A percentile compares a stretch with the other conserved stretches of the same genome.
phyloP scores from a whole-genome alignment of 78 protist species.

The Bodo saltans region DNA sequence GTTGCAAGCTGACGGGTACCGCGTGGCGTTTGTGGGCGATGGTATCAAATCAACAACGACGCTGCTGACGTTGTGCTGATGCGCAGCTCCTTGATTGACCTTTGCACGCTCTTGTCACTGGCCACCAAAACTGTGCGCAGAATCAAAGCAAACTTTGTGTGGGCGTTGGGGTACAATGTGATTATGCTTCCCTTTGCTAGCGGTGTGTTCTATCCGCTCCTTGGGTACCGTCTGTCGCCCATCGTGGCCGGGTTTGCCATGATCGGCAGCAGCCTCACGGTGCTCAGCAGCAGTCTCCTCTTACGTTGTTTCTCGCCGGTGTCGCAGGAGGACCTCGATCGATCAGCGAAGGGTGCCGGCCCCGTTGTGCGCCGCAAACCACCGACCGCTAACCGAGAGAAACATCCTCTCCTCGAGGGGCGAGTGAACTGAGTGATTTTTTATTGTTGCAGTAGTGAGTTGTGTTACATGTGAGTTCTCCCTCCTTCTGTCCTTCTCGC shows the following conservation, averaged over 20 bases:
- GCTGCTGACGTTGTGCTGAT: conserved; percentile 79
- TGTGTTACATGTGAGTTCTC: no score
- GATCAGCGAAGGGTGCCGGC: no score
- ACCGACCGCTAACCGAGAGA: no score
- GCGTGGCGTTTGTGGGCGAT: conserved; percentile 90
- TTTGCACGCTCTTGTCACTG: conserved; percentile 69
- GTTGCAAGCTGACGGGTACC: conserved; percentile 23
- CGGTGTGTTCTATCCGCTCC: conserved; percentile 58
- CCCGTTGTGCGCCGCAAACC: no score
- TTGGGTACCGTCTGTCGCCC: conserved; percentile 72
- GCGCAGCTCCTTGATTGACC: conserved; percentile 56
- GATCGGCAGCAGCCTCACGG: conserved; percentile 84
- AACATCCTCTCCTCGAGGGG: no score
- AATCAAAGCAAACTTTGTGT: conserved; percentile 76
- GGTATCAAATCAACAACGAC: conserved; percentile 90
- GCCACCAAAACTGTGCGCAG: conserved; percentile 55
- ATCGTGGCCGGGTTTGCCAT: conserved; percentile 79
- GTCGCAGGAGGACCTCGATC: no score
- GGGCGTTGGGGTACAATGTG: conserved; percentile 87
- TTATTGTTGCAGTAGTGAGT: no score
- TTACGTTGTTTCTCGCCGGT: conserved; percentile 34
- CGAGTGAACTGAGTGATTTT: no score
- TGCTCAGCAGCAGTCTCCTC: conserved; percentile 69
- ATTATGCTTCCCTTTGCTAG: conserved; percentile 77
- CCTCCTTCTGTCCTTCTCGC: no score